Percentiles rank a stretch among this genome's conserved stretches.
Evolutionary conservation across 768 basidiomycete species (phyloP).

Genomic region (Trametes maxima): DNA sequence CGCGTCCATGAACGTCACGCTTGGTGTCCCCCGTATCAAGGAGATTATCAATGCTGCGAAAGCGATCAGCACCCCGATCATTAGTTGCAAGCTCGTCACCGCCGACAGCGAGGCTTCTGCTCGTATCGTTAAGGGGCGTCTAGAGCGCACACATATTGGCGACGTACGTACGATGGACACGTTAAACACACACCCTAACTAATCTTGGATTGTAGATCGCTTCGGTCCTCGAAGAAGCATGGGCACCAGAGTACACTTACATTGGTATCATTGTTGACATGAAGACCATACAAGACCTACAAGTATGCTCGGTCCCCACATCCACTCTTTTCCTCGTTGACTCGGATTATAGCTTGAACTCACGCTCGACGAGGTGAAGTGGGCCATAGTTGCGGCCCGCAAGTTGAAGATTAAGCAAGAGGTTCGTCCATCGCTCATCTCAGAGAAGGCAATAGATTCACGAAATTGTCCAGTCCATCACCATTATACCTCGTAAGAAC

Average conservation of each 20-base stretch:
- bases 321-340: not conserved
- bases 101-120: slow-evolving; percentile 90
- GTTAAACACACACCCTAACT: not conserved
- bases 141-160: slow-evolving; percentile 93
- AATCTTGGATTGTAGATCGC: slow-evolving; percentile 64
- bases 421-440: slow-evolving; percentile 40
- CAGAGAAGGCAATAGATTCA: not conserved
- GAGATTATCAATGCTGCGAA: slow-evolving; percentile 99
- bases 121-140: slow-evolving; percentile 92
- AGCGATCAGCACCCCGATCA: slow-evolving; percentile 94
- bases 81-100: slow-evolving; percentile 91
- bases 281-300: slow-evolving; percentile 85
- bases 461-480: slow-evolving; percentile 57
- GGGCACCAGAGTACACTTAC: slow-evolving; percentile 91
- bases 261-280: slow-evolving; percentile 91
- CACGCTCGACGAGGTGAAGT: slow-evolving; percentile 89
- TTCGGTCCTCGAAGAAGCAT: slow-evolving; percentile 91
- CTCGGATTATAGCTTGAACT: slow-evolving; percentile 71
- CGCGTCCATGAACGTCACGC: slow-evolving; percentile 98
- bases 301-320: slow-evolving; percentile 48
- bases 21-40: slow-evolving; percentile 99
- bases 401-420: slow-evolving; percentile 94
- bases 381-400: slow-evolving; percentile 82
- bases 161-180: slow-evolving; percentile 61
- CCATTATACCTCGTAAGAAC: slow-evolving; percentile 70